Conservation (phyloP, 805 yeast genomes). For the Candida montana region DNA sequence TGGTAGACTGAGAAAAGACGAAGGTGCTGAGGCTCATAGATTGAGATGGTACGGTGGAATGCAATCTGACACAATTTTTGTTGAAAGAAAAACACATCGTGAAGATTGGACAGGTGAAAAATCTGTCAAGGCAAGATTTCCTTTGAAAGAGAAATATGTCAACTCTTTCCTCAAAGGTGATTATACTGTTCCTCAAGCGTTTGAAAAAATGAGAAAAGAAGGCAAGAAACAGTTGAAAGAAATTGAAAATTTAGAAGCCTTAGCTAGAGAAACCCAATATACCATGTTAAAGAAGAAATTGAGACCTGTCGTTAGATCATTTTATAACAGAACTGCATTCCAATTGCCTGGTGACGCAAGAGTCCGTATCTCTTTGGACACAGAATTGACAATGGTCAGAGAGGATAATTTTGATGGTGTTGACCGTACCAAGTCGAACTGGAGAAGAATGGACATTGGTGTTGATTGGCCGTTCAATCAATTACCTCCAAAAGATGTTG, state of each 20-base stretch:
- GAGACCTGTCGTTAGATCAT: conserved; percentile 93
- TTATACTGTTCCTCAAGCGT: conserved; percentile 82
- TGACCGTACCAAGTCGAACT: conserved; percentile 85
- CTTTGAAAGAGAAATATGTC: conserved; percentile 84
- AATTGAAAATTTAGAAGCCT: conserved; percentile 84
- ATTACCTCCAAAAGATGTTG: conserved; percentile 76
- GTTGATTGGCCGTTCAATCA: conserved; percentile 93
- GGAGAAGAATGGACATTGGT: conserved; percentile 99
- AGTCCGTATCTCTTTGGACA: conserved; percentile 95
- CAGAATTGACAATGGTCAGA: conserved; percentile 95
- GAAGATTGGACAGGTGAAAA: conserved; percentile 99
- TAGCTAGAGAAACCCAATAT: conserved; percentile 92
- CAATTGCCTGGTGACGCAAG: conserved; percentile 99
- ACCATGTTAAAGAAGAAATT: conserved; percentile 75
- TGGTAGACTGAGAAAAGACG: conserved; percentile 92
- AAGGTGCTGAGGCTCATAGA: conserved; percentile 98
- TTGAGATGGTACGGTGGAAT: conserved; percentile 99
- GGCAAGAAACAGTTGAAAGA: conserved; percentile 85
- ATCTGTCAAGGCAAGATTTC: conserved; percentile 96
- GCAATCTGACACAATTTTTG: conserved; percentile 86
- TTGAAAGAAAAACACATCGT: conserved; percentile 96
- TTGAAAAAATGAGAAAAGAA: conserved; percentile 88
- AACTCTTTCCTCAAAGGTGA: conserved; percentile 80
- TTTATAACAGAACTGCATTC: conserved; percentile 97
- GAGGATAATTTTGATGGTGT: conserved; percentile 95